Evolutionary conservation across 129 eudicot genomes (phyloP), one percentile per base, ranked within the genome.

Genomic region (Ambrosia artemisiifolia): DNA sequence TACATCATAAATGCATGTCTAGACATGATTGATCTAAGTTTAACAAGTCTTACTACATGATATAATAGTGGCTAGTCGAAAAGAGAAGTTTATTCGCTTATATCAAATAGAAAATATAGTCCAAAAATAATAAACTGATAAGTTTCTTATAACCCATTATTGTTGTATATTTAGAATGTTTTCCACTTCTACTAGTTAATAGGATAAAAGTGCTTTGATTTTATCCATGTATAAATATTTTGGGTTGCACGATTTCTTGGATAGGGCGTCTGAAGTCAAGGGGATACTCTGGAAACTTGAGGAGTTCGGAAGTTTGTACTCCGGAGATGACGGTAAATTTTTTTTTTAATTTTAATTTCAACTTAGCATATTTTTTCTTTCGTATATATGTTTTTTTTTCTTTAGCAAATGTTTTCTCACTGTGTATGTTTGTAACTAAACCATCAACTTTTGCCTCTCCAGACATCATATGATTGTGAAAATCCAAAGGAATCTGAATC

Each of bases 401-500:
- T 53, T 75, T 66, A 66, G 50, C 62, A 67, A 4, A 56, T 51
- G 43, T 33, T 57, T 57, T 76, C 13, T 76, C 24, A 47, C 17
- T 43, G 33, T 43, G 13, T 50, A 16, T 50, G 67, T 68, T 11
- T 48, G 62, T 65, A 32, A 65, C 36, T 63, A 42, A 55, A 66
- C 51, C 55, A 18, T 75, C 18, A 50, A 17, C 35, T 12, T 74
- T 28, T 47, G 6, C 40, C 35, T 77, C 65, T 78, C 6, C 67
- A 94, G 99, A 80, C 92, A 69, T 76, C 98, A 38, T 90, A 84
- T 83, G 99, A 90, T 32, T 94, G 96, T 72, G 99, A 94, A 47
- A 94, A 91, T 48, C 99, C 99, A 3, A 94, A 90, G 78, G 99
- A 94, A 82, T 94, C 99, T 28, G 99, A 94, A 85, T 94, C 99